A percentile compares a stretch with the other conserved stretches of the same genome.
phyloP scores from a whole-genome alignment of 768 basidiomycete species.

The Suillus sp. region DNA sequence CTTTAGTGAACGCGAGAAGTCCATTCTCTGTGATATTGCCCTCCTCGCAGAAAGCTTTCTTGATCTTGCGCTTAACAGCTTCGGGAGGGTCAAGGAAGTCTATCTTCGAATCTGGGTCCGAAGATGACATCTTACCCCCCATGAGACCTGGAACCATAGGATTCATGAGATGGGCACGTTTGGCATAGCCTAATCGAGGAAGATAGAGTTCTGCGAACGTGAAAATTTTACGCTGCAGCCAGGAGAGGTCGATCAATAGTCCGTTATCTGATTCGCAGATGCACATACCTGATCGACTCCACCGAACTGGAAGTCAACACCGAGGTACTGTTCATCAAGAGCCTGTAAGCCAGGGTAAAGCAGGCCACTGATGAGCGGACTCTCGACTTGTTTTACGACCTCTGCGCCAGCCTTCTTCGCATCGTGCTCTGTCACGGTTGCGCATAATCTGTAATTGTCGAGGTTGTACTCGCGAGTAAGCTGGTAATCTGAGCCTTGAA shows the following conservation, averaged over 20 bases:
- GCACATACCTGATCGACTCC: constrained; percentile 88
- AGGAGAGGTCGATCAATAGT: background rate
- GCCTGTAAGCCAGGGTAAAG: constrained; percentile 97
- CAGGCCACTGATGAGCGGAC: constrained; percentile 85
- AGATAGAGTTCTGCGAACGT: constrained; percentile 97
- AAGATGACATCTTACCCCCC: constrained; percentile 98
- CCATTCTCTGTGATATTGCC: constrained; percentile 90
- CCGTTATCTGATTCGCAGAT: background rate
- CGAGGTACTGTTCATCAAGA: constrained; percentile 96
- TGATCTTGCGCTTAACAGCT: constrained; percentile 85
- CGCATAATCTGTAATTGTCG: constrained; percentile 90
- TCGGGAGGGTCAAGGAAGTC: constrained; percentile 93
- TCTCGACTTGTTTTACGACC: constrained; percentile 97
- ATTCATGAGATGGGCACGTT: constrained; percentile 98
- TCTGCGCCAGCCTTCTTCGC: constrained; percentile 98
- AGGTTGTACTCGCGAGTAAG: constrained; percentile 89
- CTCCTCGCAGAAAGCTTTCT: constrained; percentile 91
- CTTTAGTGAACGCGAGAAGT: constrained; percentile 78
- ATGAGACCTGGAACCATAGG: constrained; percentile 93
- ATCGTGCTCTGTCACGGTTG: constrained; percentile 93
- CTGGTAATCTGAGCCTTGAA: constrained; percentile 92
- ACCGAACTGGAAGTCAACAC: constrained; percentile 96
- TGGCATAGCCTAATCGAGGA: constrained; percentile 87
- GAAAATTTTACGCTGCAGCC: constrained; percentile 91
- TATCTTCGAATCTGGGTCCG: constrained; percentile 97